phyloP scores from a whole-genome alignment of 1,139 yeast species.

The Pichia kudriavzevii region DNA sequence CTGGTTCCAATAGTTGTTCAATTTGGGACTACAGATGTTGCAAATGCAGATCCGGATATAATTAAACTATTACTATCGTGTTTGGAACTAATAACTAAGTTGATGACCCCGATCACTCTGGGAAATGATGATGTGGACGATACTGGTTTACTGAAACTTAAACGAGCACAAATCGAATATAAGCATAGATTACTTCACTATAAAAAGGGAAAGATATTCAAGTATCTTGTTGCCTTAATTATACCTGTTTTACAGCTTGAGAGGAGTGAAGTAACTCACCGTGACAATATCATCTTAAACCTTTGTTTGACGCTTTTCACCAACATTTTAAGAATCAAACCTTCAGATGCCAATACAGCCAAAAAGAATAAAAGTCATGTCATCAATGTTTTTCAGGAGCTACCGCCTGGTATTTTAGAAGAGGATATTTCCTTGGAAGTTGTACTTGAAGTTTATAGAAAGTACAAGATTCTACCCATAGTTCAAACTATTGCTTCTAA shows the following conservation, averaged over 20 bases:
- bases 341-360: slow-evolving; percentile 38
- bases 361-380: slow-evolving; percentile 22
- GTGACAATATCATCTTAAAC: slow-evolving; percentile 68
- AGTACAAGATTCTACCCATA: slow-evolving; percentile 66
- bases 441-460: slow-evolving; percentile 49
- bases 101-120: slow-evolving; percentile 70
- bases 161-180: slow-evolving; percentile 60
- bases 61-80: slow-evolving; percentile 50
- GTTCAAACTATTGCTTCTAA: slow-evolving; percentile 62
- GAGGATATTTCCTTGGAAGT: slow-evolving; percentile 66
- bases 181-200: slow-evolving; percentile 59
- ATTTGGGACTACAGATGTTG: slow-evolving; percentile 31
- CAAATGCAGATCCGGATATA: slow-evolving; percentile 29
- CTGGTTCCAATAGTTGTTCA: slow-evolving; percentile 65
- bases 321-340: slow-evolving; percentile 70
- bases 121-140: slow-evolving; percentile 47
- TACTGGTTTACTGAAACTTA: slow-evolving; percentile 50
- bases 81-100: slow-evolving; percentile 70
- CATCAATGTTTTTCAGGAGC: slow-evolving; percentile 30
- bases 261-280: slow-evolving; percentile 50
- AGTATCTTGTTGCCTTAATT: slow-evolving; percentile 64
- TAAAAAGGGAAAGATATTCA: slow-evolving; percentile 54
- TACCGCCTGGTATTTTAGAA: slow-evolving; percentile 47
- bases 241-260: slow-evolving; percentile 55
- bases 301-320: slow-evolving; percentile 69